Base-by-base conservation (phyloP, 805 yeast species). In the Saturnispora hagleri region DNA sequence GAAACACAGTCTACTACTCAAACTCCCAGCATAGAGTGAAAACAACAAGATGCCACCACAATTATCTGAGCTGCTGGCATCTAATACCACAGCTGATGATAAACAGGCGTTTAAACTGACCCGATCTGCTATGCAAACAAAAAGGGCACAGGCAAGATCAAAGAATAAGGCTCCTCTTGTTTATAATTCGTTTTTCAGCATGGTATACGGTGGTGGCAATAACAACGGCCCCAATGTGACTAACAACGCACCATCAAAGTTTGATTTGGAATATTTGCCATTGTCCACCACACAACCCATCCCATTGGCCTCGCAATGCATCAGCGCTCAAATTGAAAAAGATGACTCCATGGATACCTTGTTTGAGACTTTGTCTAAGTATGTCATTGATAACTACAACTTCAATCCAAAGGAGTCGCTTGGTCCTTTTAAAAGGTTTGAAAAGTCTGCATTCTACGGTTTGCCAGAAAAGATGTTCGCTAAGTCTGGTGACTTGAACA, bases 381-480 rank as follows among this genome's bases (percentile, higher is more conserved):
- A 84, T 47, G 81, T 81, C 50, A 74, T 83, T 55, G 89, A 86
- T 62, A 84, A 81, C 61, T 86, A 80, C 64, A 81, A 79, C 55
- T 78, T 75, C 57, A 76, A 77, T 51, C 66, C 68, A 46, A 57
- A 53, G 9, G 68, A 69, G 43, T 74, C 77, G 3, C 62, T 73
- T 52, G 76, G 76, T 9, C 72, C 74, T 26, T 83, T 82, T 56
- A 76, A 86, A n/a, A 83, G 96, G 8, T 89, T 89, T 65, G 90
- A 82, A 61, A 82, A 84, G 60, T 73, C 84, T 2, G 75, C 77
- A 34, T 80, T 82, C 49, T 73, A 82, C 53, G 80, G 79, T 60
- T 79, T 90, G 48, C 97, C 97, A 1, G 96, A 89, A 63, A 82
- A 81, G 57, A 28, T 50, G 45, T 50, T 44, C 20, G 12, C 45